Evolutionary conservation across 306 rosid genomes (phyloP).

Genomic region (Citrullus amarus): DNA sequence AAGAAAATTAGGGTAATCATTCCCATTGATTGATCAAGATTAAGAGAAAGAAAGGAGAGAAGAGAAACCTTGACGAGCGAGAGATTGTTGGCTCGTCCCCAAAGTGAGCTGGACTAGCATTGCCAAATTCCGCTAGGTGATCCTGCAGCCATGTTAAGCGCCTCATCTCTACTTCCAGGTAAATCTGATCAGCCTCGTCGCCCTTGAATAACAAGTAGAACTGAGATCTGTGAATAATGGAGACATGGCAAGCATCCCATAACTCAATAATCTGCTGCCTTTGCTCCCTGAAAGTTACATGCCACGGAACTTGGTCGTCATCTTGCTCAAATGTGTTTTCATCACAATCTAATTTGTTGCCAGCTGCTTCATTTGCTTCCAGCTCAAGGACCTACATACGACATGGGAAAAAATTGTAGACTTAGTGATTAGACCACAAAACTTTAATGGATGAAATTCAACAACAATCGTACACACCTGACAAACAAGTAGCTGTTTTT

Average conservation of each 20-base stretch:
- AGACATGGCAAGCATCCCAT: constrained; percentile 84
- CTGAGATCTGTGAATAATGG: constrained; percentile 92
- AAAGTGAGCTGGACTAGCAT: constrained; percentile 79
- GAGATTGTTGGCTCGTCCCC: constrained; percentile 85
- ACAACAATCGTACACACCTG: constrained; percentile 56
- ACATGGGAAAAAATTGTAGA: background rate
- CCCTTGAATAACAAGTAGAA: constrained; percentile 93
- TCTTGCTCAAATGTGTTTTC: constrained; percentile 38
- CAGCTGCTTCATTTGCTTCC: constrained; percentile 91
- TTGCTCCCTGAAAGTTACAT: constrained; percentile 65
- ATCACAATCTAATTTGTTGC: constrained; percentile 61
- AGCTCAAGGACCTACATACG: constrained; percentile 74
- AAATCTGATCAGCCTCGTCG: constrained; percentile 88
- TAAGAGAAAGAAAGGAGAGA: background rate
- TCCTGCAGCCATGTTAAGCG: constrained; percentile 91
- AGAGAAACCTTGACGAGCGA: constrained; percentile 75
- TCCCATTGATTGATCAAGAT: background rate
- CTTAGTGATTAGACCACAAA: background rate
- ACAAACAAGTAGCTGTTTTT: constrained; percentile 94
- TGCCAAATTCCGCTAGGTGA: constrained; percentile 79
- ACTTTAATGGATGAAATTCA: background rate
- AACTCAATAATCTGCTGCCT: constrained; percentile 78
- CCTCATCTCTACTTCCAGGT: constrained; percentile 92
- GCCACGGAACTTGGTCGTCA: constrained; percentile 71
- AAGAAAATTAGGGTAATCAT: background rate